Evolutionary conservation across 2,329 filamentous ascomycete genomes (phyloP).

Genomic region (Paraphaeosphaeria minitans): DNA sequence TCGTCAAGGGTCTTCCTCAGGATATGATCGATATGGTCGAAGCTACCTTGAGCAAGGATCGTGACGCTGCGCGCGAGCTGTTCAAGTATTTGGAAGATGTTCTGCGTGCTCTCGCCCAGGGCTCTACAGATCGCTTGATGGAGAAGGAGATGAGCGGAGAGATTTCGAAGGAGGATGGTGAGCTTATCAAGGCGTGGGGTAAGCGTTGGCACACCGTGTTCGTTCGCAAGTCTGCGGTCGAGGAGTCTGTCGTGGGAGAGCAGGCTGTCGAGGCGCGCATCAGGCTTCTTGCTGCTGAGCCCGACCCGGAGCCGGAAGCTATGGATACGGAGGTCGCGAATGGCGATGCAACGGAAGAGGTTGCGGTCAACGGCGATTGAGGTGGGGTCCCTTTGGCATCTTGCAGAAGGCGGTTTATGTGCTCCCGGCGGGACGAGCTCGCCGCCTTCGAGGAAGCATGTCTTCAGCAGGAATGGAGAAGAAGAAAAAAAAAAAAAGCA

Average conservation of each 20-base stretch:
- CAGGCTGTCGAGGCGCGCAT: conserved; percentile 56
- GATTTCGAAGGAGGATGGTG: conserved; percentile 52
- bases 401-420: not conserved
- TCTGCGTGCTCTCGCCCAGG: conserved; percentile 72
- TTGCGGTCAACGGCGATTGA: conserved; percentile 3
- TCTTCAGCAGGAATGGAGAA: too few relatives aligned
- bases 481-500: too few relatives aligned
- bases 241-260: conserved; percentile 73
- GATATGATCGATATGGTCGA: conserved; percentile 66
- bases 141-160: conserved; percentile 65
- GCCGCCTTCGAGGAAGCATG: too few relatives aligned
- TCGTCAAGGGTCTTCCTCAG: conserved; percentile 60
- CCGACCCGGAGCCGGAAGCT: conserved; percentile 26
- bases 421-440: not conserved
- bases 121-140: conserved; percentile 75
- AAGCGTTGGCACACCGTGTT: conserved; percentile 87
- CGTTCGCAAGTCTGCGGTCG: conserved; percentile 78
- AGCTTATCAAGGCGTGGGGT: conserved; percentile 78
- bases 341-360: conserved; percentile 15
- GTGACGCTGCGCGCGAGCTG: conserved; percentile 75
- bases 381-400: not conserved
- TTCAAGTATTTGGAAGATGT: conserved; percentile 83
- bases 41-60: conserved; percentile 71
- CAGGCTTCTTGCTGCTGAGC: conserved; percentile 38
- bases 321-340: conserved; percentile 25